Base-by-base conservation (phyloP, 202 grass and related monocot genomes). In the Musa balbisiana region DNA sequence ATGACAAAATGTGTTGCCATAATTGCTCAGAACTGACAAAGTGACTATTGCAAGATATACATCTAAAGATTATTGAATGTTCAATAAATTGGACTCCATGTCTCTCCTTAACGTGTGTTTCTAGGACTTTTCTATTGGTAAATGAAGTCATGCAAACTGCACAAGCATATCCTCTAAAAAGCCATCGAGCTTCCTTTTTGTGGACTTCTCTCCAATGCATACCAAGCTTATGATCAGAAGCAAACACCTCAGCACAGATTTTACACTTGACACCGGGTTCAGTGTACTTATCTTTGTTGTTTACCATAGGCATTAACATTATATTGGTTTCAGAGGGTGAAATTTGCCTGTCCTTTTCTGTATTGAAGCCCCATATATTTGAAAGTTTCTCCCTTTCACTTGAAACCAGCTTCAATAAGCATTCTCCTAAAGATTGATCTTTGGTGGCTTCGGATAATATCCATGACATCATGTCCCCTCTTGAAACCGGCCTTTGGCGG, bases 91-190 rank as follows among this genome's bases (percentile, higher is more conserved):
- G 88, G 64, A 87, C 77, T 59, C 89, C 89, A 77, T 99, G 95
- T 81, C 68, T 87, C 76, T 99, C 89, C 67, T 90, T 80, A 1
- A 99, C 91, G 84, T 99, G 95, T 54, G 80, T 86, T 87, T 92
- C 91, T 65, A 95, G 83, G 79, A 92, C 85, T 84, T 90, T 95
- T 85, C 87, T 94, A 80, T 92, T 99, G 26, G 87, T 88, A 86
- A 95, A 99, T 68, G 91, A 85, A 24, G 88, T 85, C 91, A 89
- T 90, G 85, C 95, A 99, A 71, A 83, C 85, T 71, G 88, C 91
- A 87, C 95, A 99, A 71, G 95, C 88, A 90, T 90, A 99, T 22
- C 95, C 95, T 95, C 95, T 88, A 78, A 95, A 99, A 20, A 99
- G 85, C 87, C 87, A 95, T 62, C 95, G 85, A 68, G 85, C 79